Evolutionary conservation across 2,329 filamentous ascomycete species (phyloP), one percentile per base, ranked within the genome.

Genomic region (Fusarium haematococcum): DNA sequence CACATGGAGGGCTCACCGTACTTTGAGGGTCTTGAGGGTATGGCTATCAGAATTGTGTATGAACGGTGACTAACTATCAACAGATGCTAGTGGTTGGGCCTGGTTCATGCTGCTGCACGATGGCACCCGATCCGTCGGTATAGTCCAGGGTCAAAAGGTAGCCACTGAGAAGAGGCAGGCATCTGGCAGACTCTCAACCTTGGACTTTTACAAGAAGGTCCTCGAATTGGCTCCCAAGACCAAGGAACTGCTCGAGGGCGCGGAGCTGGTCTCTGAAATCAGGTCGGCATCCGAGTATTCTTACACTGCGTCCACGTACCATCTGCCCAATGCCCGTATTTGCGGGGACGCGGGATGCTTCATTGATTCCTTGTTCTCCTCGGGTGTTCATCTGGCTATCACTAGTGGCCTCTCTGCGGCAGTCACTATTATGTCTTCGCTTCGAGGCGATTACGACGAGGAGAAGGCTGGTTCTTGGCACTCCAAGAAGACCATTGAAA

Each of bases 71-170:
- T 33, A 4, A 33, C 7, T 27, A 33, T 57, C 14, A 37, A 45
- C 27, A 80, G 86, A 88, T 75, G 82, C 64, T 2, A 88, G 84
- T 66, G 87, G 87, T 14, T 89, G 87, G 87, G 77, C 68, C 16
- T 89, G 87, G 86, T 79, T 80, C 57, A 88, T 89, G 63, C 87
- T 87, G 0, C 77, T 89, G 1, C 86, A 88, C 75, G 79, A 88
- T 69, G 85, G 82, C 14, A 87, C 81, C 4, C 62, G 70, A 4
- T 87, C 85, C 0, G 81, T 87, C 1, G 85, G 86, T 14, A 75
- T 87, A 8, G 85, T 87, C 6, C 78, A 79, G 71, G 81, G 82
- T 65, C 84, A 87, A 75, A 76, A 84, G 9, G 33, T 84, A 6
- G 74, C 79, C 10, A 78, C 73, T 14, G 59, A 63, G 0, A 83